Evolutionary conservation across 176 grass and related monocot species (phyloP), one percentile per base, ranked within the genome.

Genomic region (Musa beccarii): DNA sequence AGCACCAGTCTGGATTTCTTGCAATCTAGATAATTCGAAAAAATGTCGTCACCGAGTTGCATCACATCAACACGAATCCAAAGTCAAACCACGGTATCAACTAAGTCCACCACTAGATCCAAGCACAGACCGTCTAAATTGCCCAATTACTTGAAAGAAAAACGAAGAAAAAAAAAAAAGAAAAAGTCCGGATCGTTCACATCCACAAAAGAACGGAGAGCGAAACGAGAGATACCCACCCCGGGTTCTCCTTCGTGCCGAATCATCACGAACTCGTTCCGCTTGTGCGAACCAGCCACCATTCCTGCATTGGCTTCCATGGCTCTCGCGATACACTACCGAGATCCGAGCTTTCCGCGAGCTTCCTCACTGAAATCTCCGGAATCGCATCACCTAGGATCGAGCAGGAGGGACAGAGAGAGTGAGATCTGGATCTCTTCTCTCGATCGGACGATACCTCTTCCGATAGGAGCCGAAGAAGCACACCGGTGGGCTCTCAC

Each of bases 261-360:
- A 79, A 93, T 87, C 20, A 84, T 88, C 25, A 93, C 87, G 85
- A 93, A 87, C 71, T 89, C 87, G 71, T 77, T 86, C 77, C 91
- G 85, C 71, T 89, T 87, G 87, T 85, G 87, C 77, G 91, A 87
- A 65, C 91, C 91, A 20, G 87, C 91, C 52, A 86, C 87, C 87
- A 93, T 89, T 76, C 87, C 91, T 49, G 75, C 75, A 87, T 81
- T 93, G 82, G 75, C 82, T 62, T 76, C 87, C 91, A 93, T 93
- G 52, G 21, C 74, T 75, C 43, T 19, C 62, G 11, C 69, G 57
- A 10, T 69, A 53, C 52, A 3, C 25, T 62, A 21, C 24, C 51
- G 26, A 74, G 72, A 74, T 74, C 53, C 52, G 15, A 57, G 9
- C 49, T 77, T 52, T 65, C 34, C 12, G n/a, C 29, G 34, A 6